Percentiles rank a stretch among this genome's conserved stretches.
Evolutionary conservation across 108 stramenopile species (phyloP).

Genomic region (Epipyxis sp.): DNA sequence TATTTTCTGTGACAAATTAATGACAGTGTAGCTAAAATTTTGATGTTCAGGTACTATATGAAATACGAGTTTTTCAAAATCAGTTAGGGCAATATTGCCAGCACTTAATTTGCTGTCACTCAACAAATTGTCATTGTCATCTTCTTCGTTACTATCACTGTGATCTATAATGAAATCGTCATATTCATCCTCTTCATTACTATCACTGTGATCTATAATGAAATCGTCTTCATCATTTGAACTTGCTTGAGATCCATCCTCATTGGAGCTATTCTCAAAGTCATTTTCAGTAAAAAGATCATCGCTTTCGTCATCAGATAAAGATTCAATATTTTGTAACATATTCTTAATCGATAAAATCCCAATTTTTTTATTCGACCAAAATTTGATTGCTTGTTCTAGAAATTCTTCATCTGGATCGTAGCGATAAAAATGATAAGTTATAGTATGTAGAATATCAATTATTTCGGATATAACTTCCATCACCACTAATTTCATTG

Average conservation of each 20-base stretch:
- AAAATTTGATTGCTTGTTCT: too few relatives aligned
- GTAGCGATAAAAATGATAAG: too few relatives aligned
- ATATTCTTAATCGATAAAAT: neutral
- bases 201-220: too few relatives aligned
- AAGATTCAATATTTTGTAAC: neutral
- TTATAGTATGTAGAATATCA: too few relatives aligned
- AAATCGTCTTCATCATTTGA: neutral
- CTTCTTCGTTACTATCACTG: neutral
- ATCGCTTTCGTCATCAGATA: neutral
- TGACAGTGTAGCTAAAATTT: slow-evolving; percentile 2
- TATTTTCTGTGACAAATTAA: neutral
- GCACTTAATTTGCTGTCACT: neutral
- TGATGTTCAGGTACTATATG: neutral
- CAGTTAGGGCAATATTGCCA: neutral
- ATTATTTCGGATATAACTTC: too few relatives aligned
- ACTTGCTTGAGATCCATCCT: neutral
- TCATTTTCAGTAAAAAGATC: neutral
- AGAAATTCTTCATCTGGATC: too few relatives aligned
- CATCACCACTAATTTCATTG: too few relatives aligned
- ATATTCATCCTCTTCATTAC: neutral
- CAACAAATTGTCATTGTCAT: neutral
- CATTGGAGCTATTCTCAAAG: neutral
- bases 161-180: neutral
- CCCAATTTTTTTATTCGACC: too few relatives aligned
- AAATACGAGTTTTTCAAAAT: neutral